Base-by-base conservation (phyloP, 1,284 basidiomycete species). In the Pseudozyma sp. region DNA sequence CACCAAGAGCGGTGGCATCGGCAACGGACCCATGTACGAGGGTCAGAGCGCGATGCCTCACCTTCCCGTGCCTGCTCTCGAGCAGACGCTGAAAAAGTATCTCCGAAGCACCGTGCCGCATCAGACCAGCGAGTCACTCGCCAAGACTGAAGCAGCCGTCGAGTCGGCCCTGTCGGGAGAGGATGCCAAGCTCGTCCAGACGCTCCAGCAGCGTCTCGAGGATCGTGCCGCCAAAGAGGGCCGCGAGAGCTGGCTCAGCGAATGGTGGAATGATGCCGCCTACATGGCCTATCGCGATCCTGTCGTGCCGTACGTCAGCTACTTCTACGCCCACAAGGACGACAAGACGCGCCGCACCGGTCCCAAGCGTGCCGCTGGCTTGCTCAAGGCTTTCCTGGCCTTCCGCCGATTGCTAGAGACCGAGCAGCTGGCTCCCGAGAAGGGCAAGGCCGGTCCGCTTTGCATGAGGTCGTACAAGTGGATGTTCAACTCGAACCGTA, bases 251-350 rank as follows among this genome's bases (percentile, higher is more conserved):
- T 99, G 96, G 96, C 88, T 99, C 35, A 88, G 89, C 57, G 94
- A 97, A 62, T 99, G 96, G 96, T 99, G 96, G 96, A 97, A 98
- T 85, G 93, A 97, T 44, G 89, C 86, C 9, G 95, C 94, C 29
- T 88, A 88, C 82, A 84, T 84, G 75, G 65, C 66, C 40, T 81
- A 82, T 68, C 88, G 93, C 49, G 93, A 97, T 77, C 91, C 95
- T 6, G 92, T 97, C 39, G 91, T 97, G 30, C 94, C 96, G 24
- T 93, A 91, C 80, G 94, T 97, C 80, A 94, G 91, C 87, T 99
- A 99, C 87, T 99, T 92, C 86, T 98, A 94, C 85, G 88, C 94
- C 11, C 95, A 98, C 85, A 85, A 91, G 73, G 89, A 92, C 64
- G 92, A 82, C 69, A 63, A 52, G 45, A 64, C 65, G 7, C 68